Evolutionary conservation across 2,329 filamentous ascomycete species (phyloP), one percentile per base, ranked within the genome.

Genomic region (Botrytis squamosa): DNA sequence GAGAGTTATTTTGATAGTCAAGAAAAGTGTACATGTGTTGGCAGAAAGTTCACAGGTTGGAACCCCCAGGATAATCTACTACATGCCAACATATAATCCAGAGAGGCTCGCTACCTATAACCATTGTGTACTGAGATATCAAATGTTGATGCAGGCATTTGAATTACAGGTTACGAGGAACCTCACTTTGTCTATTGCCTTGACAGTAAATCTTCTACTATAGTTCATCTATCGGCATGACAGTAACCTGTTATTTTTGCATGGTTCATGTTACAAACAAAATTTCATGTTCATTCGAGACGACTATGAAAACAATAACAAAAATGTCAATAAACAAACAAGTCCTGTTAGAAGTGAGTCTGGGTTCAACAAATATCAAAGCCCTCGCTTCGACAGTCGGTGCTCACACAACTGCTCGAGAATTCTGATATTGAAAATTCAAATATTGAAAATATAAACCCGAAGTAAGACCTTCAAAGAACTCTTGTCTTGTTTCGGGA

Each of bases 21-120:
- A n/a, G 49, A n/a, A n/a, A 55, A 14, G 12, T 5, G 16, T n/a
- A 2, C 2, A n/a, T 55, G 14, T 55, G 0, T 16, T n/a, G 49
- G 5, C 49, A 16, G 7, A n/a, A 16, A 7, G 1, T n/a, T 55
- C 5, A 0, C n/a, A 57, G 18, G 6, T 29, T 33, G 14, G 14
- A 57, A 57, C 3, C 2, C n/a, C n/a, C n/a, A 18, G 25, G 25
- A 55, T 8, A 29, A 16, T 57, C 14, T 18, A 29, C 14, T 57
- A 18, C 18, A 29, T n/a, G 3, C 16, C n/a, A 55, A 16, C 12
- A 55, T 18, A 16, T 2, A 14, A 12, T 16, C 25, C n/a, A 55
- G 42, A 18, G 25, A 3, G 0, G 3, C 4, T n/a, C 0, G 29
- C 2, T 29, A 29, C 3, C 2, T 3, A 29, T 55, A 7, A 18